These are phyloP conservation scores for Erodium moschatum DNA, from an alignment of 441 rosid species.

Conservation along the genomic window DNA sequence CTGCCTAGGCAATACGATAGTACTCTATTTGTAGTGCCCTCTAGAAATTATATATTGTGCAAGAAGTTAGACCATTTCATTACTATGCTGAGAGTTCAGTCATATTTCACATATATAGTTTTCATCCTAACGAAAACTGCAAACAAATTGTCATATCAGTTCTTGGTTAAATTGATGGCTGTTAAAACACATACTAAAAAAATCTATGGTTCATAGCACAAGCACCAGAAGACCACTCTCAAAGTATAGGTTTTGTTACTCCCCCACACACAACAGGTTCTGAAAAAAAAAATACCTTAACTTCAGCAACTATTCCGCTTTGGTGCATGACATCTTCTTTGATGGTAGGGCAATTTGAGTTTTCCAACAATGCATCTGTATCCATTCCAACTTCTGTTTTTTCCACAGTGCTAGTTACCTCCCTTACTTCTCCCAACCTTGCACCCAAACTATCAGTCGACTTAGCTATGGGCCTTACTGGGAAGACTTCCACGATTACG, in stretches of 20 bases:
- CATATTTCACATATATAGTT: not conserved
- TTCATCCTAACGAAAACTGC: not conserved
- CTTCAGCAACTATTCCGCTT: not conserved
- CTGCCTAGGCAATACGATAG: not conserved
- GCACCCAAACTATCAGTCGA: constrained; percentile 22
- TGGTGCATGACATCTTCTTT: not conserved
- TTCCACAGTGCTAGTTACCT: constrained; percentile 24
- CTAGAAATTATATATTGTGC: not conserved
- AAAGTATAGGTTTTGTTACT: not conserved
- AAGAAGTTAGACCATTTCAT: not conserved
- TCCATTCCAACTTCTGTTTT: constrained; percentile 28
- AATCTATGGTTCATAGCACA: not conserved
- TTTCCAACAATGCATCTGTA: not conserved
- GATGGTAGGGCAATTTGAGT: not conserved
- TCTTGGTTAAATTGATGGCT: not conserved
- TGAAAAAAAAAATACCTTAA: not conserved
- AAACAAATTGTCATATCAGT: not conserved
- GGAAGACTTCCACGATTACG: constrained; percentile 57
- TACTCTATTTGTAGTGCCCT: not conserved
- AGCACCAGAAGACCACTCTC: not conserved
- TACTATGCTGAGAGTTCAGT: not conserved
- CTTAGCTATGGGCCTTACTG: constrained; percentile 30
- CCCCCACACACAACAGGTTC: not conserved
- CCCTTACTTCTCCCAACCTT: constrained; percentile 14
- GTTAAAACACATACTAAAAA: not conserved